Percentiles rank a stretch among this genome's conserved stretches.
phyloP scores from a whole-genome alignment of 768 basidiomycete species.

The Pulveroboletus ravenelii region DNA sequence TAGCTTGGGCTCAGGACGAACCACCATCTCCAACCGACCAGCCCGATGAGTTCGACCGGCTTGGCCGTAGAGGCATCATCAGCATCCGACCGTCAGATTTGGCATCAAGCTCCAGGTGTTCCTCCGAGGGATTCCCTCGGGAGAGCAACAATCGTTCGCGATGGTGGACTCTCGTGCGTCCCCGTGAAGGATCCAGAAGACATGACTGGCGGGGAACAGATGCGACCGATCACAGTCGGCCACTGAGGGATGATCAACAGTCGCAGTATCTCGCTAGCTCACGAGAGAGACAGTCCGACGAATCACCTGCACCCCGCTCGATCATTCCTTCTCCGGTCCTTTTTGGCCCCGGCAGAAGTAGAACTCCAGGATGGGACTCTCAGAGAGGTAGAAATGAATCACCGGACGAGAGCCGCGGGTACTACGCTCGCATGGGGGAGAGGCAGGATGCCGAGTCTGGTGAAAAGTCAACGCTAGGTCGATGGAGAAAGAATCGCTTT shows the following conservation, averaged over 20 bases:
- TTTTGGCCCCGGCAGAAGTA: conserved; percentile 51
- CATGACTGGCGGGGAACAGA: conserved; percentile 4
- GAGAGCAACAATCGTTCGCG: conserved; percentile 40
- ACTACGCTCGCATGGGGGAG: conserved; percentile 17
- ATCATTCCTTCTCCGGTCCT: conserved; percentile 28
- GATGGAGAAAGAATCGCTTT: conserved; percentile 43
- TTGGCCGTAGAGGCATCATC: conserved; percentile 29
- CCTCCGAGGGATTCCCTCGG: conserved; percentile 29
- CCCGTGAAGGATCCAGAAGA: conserved; percentile 35
- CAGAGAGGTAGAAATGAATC: conserved; percentile 34
- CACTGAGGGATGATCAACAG: conserved; percentile 13
- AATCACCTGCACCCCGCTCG: conserved; percentile 21
- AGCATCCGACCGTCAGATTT: conserved; percentile 48
- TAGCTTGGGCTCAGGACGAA: conserved; percentile 84
- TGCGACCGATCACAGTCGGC: background rate
- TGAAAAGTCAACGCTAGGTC: conserved; percentile 26
- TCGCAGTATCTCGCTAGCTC: conserved; percentile 8
- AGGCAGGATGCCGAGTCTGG: conserved; percentile 27
- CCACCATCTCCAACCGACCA: conserved; percentile 64
- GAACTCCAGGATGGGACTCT: conserved; percentile 63
- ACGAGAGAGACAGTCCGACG: conserved; percentile 19
- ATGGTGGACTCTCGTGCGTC: conserved; percentile 74
- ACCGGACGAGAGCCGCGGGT: conserved; percentile 7
- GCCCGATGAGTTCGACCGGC: conserved; percentile 34
- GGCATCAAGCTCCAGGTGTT: conserved; percentile 47